Evolutionary conservation across 2,329 filamentous ascomycete species (phyloP).

Genomic region (Neurospora sp.): DNA sequence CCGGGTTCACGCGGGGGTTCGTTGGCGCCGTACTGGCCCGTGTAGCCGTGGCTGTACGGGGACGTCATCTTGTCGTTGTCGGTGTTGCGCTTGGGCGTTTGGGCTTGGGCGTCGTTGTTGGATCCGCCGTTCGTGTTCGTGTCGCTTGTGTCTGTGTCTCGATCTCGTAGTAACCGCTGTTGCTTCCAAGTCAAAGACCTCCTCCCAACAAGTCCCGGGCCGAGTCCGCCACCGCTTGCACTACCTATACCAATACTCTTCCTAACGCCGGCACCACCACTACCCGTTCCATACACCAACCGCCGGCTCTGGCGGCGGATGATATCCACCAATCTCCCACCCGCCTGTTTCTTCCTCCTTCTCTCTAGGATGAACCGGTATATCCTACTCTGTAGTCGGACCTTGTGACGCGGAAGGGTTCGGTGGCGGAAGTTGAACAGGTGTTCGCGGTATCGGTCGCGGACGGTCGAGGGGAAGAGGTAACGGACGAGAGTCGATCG

Average conservation of each 20-base stretch:
- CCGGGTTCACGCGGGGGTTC: slow-evolving; percentile 47
- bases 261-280: slow-evolving; percentile 4
- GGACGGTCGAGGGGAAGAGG: slow-evolving; percentile 59
- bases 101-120: background rate
- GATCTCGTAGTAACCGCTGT: slow-evolving; percentile 2
- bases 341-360: slow-evolving; percentile 45
- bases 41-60: slow-evolving; percentile 19
- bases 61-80: background rate
- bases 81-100: background rate
- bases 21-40: slow-evolving; percentile 18
- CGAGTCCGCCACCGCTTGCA: background rate
- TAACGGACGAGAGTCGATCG: slow-evolving; percentile 49
- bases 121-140: background rate
- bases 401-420: slow-evolving; percentile 61
- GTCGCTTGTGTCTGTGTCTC: background rate
- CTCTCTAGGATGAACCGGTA: slow-evolving; percentile 63
- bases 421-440: slow-evolving; percentile 65
- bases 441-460: slow-evolving; percentile 53
- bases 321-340: slow-evolving; percentile 36
- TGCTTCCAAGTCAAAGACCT: slow-evolving; percentile 4
- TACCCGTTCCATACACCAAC: slow-evolving; percentile 28
- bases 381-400: slow-evolving; percentile 63
- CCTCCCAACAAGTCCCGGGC: background rate
- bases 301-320: slow-evolving; percentile 32
- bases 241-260: slow-evolving; percentile 19